Conservation (phyloP, 2,329 filamentous ascomycete species). For the Hortaea werneckii region DNA sequence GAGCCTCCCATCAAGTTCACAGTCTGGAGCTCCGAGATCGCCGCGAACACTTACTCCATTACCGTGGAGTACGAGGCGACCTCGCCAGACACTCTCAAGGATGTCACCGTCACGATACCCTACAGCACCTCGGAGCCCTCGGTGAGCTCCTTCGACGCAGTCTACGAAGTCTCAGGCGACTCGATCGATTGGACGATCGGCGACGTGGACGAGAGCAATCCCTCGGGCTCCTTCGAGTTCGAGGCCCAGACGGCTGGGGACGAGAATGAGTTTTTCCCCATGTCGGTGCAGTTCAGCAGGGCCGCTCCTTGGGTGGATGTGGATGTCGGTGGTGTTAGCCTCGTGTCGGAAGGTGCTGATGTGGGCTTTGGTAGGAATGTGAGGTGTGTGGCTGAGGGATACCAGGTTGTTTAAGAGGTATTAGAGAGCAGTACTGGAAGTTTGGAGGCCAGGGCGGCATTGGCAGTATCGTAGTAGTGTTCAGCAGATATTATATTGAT, state of each 20-base stretch:
- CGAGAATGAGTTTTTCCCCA: slow-evolving; percentile 96
- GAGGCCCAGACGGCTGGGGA: slow-evolving; percentile 70
- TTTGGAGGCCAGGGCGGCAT: not conserved
- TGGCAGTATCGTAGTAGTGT: not conserved
- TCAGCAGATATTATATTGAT: no score
- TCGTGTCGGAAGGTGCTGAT: slow-evolving; percentile 67
- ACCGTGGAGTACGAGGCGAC: slow-evolving; percentile 94
- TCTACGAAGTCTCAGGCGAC: slow-evolving; percentile 88
- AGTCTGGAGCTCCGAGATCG: slow-evolving; percentile 90
- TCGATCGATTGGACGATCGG: slow-evolving; percentile 91
- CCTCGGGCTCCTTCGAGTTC: slow-evolving; percentile 85
- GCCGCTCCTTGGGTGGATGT: slow-evolving; percentile 79
- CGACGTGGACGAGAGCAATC: slow-evolving; percentile 69
- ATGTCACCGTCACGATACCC: slow-evolving; percentile 81
- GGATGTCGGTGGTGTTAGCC: slow-evolving; percentile 69
- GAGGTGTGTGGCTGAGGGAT: slow-evolving; percentile 65
- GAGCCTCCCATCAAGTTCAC: slow-evolving; percentile 91
- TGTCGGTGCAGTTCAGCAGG: slow-evolving; percentile 85
- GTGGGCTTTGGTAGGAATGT: slow-evolving; percentile 76
- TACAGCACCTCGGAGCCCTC: slow-evolving; percentile 76
- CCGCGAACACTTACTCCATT: slow-evolving; percentile 70
- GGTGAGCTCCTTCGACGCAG: slow-evolving; percentile 86
- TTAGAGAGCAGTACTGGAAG: no score
- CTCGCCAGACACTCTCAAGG: slow-evolving; percentile 64
- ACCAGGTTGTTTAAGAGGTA: slow-evolving; percentile 53